Base-by-base conservation (phyloP, 73 alveolate genomes). In the Strombidium stylifer region DNA sequence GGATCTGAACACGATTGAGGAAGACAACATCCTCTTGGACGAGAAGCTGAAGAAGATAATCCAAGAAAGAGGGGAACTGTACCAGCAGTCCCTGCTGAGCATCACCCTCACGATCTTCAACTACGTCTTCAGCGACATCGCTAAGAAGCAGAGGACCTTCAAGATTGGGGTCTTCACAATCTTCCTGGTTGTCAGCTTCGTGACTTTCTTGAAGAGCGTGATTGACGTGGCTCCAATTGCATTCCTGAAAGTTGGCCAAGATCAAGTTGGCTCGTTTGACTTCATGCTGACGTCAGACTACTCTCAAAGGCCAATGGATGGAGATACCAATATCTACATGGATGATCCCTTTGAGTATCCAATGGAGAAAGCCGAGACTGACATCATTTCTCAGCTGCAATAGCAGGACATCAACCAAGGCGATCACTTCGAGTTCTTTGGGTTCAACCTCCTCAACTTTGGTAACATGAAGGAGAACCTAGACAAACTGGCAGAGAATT, bases 121-220 rank as follows among this genome's bases (percentile, higher is more conserved):
- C 10, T 89, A 89, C 53, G 50, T 82, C 37, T 45, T 73, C 39
- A 85, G 97, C 31, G 99, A 94, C 36, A 62, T 88, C 27, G 58
- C 49, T 23, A 94, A 92, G 76, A 94, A 87, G 65, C 97, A 89
- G 37, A 69, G 98, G 61, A 77, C 98, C 10, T 90, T 87, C 64
- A 82, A 84, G 57, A 94, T 94, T 23, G 99, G 99, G 31, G 87
- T 94, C 36, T 78, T 91, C 52, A 86, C 99, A 1, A 81, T 94
- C 55, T 89, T 84, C 84, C 48, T 94, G 36, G 97, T 92, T 18
- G 96, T 92, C 26, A 69, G 94, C 36, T 94, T 94, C 52, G 62
- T 94, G 53, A 91, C 97, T 12, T 57, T 90, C 30, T 66, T 89
- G 37, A 49, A 81, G 39, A 79, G 86, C 77, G 93, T 94, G 3